phyloP scores from a whole-genome alignment of 1,284 basidiomycete genomes.

The Megacollybia platyphylla region DNA sequence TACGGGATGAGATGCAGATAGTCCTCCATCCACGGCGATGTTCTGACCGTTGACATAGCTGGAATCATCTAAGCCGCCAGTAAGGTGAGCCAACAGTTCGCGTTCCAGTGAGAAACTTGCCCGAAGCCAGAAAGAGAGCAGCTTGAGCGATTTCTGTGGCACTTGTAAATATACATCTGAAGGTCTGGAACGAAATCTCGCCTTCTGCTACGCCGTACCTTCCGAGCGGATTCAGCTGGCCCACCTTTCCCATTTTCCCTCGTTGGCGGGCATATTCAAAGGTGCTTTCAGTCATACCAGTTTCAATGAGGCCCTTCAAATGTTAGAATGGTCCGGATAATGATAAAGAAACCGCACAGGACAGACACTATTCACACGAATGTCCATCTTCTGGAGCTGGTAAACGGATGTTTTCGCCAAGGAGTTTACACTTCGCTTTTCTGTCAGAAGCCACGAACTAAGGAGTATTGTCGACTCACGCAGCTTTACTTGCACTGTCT shows the following conservation, averaged over 20 bases:
- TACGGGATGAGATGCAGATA: constrained; percentile 18
- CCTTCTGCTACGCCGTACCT: constrained; percentile 74
- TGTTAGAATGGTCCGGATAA: too few species aligned
- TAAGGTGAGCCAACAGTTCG: constrained; percentile 6
- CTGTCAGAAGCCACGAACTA: background rate
- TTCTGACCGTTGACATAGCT: constrained; percentile 91
- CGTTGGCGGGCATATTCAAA: constrained; percentile 70
- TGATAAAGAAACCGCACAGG: constrained; percentile 30
- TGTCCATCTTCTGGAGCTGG: constrained; percentile 71
- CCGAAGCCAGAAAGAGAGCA: constrained; percentile 79
- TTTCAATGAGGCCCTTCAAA: constrained; percentile 62
- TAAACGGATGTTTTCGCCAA: constrained; percentile 75
- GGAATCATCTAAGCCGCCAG: constrained; percentile 52
- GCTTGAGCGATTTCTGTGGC: constrained; percentile 68
- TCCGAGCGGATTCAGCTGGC: constrained; percentile 77
- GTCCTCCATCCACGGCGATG: constrained; percentile 68
- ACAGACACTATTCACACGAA: constrained; percentile 85
- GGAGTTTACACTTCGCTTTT: constrained; percentile 56
- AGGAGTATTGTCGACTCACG: constrained; percentile 33
- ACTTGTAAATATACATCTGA: background rate
- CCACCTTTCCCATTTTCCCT: constrained; percentile 67
- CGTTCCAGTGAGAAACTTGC: constrained; percentile 25
- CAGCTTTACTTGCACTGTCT: constrained; percentile 88
- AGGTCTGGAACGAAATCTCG: constrained; percentile 13
- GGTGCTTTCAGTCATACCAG: constrained; percentile 67